Evolutionary conservation across 805 yeast species (phyloP).

Genomic region (Yamadazyma sp.): DNA sequence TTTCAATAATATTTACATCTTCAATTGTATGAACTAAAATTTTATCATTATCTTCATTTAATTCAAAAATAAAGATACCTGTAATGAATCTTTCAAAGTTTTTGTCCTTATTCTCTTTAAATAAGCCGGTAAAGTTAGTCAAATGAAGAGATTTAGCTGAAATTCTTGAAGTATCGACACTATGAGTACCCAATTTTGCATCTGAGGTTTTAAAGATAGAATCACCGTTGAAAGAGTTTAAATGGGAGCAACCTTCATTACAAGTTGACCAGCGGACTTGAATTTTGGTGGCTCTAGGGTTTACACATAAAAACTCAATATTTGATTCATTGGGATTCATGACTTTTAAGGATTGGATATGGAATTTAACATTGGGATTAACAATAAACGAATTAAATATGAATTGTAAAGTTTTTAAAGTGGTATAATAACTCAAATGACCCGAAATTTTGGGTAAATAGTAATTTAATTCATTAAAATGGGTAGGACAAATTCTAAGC

Average conservation of each 20-base stretch:
- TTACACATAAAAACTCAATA: conserved; percentile 29
- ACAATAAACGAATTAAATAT: conserved; percentile 54
- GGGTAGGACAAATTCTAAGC: conserved; percentile 56
- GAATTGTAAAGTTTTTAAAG: conserved; percentile 55
- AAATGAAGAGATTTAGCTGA: conserved; percentile 23
- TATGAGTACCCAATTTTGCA: conserved; percentile 38
- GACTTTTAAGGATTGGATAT: conserved; percentile 42
- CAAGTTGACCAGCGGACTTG: conserved; percentile 59
- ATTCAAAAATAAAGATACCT: conserved; percentile 67
- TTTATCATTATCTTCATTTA: conserved; percentile 51
- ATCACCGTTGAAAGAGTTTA: conserved; percentile 18
- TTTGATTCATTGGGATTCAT: conserved; percentile 10
- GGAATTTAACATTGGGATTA: conserved; percentile 50
- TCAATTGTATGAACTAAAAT: conserved; percentile 66
- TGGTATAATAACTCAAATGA: conserved; percentile 50
- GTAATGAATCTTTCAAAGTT: conserved; percentile 40
- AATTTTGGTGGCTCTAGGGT: conserved; percentile 46
- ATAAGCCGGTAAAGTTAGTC: conserved; percentile 31
- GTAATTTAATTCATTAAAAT: conserved; percentile 40
- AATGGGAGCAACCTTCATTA: conserved; percentile 48
- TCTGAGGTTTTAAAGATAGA: conserved; percentile 25
- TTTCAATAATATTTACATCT: conserved; percentile 58
- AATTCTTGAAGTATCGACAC: conserved; percentile 24
- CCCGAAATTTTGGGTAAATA: conserved; percentile 59
- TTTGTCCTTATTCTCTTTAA: conserved; percentile 17